Base-by-base conservation (phyloP, 1,139 yeast species). In the Taphrina pruni region DNA sequence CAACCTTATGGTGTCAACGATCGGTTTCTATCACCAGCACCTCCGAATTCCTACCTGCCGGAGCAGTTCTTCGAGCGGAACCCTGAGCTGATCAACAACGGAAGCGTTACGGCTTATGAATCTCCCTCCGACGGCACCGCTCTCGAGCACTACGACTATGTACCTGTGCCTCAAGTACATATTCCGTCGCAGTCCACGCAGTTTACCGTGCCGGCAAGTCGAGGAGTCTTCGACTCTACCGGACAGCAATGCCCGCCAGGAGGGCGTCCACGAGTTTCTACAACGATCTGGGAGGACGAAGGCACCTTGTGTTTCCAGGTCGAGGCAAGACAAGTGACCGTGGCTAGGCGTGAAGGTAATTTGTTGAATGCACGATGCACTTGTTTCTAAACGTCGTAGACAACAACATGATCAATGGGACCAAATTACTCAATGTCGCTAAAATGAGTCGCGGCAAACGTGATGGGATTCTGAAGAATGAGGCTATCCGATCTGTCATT, bases 241-340 rank as follows among this genome's bases (percentile, higher is more conserved):
- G 88, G 88, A n/a, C 88, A 85, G 76, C 79, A 81, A 41, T 87
- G 85, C 69, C 88, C 88, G 5, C 84, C 85, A 35, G 87, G 86
- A 20, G 79, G 88, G 73, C 84, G 91, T 73, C 97, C 97, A 36
- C 83, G 95, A 74, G 95, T 93, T 72, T 90, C 97, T 66, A 92
- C 97, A 35, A 91, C 97, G 9, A 86, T 91, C 87, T 93, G 98
- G 98, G 97, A 93, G 78, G 97, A 93, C 77, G 97, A 93, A 77
- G 89, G 91, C 74, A 93, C 97, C 0, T 80, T 92, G 66, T 94
- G 98, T 78, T 93, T 92, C 80, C 97, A 93, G 79, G 97, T 93
- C 43, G 97, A 92, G 76, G 96, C 96, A 68, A 88, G 90, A 75
- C 92, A 93, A 70, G 93, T 92, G 69, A 85, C 91, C 32, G 97